phyloP scores from a whole-genome alignment of 352 stramenopile species.

The Phytophthora megakarya region DNA sequence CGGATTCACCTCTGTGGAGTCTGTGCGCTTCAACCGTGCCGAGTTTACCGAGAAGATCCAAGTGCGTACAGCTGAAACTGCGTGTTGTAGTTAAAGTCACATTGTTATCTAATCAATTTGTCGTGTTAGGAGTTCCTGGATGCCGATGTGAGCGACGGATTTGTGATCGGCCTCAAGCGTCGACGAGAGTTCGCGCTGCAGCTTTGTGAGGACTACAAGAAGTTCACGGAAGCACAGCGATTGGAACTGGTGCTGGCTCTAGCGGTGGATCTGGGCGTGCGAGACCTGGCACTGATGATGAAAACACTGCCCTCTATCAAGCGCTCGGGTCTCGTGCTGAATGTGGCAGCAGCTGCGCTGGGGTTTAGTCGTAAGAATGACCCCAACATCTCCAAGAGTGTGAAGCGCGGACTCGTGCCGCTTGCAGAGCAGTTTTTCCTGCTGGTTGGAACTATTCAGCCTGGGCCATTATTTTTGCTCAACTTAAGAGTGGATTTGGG shows the following conservation, averaged over 20 bases:
- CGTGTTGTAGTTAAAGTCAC: not conserved
- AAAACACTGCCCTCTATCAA: conserved; percentile 80
- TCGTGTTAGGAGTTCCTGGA: conserved; percentile 56
- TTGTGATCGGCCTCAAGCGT: conserved; percentile 83
- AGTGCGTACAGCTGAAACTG: conserved; percentile 16
- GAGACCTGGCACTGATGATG: conserved; percentile 83
- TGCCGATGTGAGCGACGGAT: conserved; percentile 74
- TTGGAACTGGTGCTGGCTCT: conserved; percentile 81
- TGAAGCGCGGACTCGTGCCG: conserved; percentile 84
- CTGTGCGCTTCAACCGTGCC: conserved; percentile 61
- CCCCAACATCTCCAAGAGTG: conserved; percentile 82
- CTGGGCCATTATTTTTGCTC: conserved; percentile 75
- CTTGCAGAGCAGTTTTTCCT: conserved; percentile 84
- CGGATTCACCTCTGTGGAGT: conserved; percentile 32
- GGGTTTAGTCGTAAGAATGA: conserved; percentile 86
- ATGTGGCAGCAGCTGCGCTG: conserved; percentile 73
- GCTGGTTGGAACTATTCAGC: conserved; percentile 70
- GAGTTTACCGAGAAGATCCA: conserved; percentile 67
- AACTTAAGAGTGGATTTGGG: conserved; percentile 72
- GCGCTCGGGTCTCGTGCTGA: conserved; percentile 79
- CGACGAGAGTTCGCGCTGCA: conserved; percentile 77
- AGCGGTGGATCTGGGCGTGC: conserved; percentile 76
- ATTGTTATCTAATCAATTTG: not conserved
- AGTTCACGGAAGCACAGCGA: conserved; percentile 79
- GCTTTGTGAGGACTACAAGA: conserved; percentile 76